These are phyloP conservation scores for Penicillium taxi DNA, from an alignment of 495 filamentous ascomycete genomes.

Conservation along the genomic window DNA sequence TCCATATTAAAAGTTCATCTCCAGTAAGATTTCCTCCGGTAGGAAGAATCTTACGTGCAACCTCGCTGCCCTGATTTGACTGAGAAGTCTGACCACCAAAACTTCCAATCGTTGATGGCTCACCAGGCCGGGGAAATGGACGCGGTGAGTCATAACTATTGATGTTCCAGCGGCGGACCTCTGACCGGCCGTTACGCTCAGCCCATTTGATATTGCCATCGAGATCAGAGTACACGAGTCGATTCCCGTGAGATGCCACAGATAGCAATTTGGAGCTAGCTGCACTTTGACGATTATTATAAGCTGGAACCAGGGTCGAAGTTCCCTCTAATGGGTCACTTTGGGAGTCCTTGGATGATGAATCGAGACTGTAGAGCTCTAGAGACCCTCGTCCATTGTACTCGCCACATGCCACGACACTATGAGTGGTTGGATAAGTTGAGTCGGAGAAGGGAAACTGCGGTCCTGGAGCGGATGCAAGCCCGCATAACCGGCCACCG, in stretches of 20 bases:
- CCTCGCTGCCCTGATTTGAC: constrained; percentile 28
- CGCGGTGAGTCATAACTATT: constrained; percentile 33
- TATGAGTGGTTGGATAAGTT: constrained; percentile 47
- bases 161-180: constrained; percentile 68
- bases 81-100: constrained; percentile 2
- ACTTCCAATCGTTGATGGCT: background rate
- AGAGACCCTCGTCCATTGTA: constrained; percentile 89
- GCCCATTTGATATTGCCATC: constrained; percentile 86
- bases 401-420: constrained; percentile 79
- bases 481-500: constrained; percentile 69
- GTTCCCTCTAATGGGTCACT: constrained; percentile 23
- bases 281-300: constrained; percentile 77
- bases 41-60: constrained; percentile 64
- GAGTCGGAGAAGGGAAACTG: constrained; percentile 41
- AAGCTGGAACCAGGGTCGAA: constrained; percentile 27
- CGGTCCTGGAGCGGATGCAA: constrained; percentile 66
- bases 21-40: constrained; percentile 42
- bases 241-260: constrained; percentile 74
- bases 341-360: constrained; percentile 17
- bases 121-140: constrained; percentile 6
- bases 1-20: constrained; percentile 71
- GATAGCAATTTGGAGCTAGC: constrained; percentile 75
- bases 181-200: constrained; percentile 77
- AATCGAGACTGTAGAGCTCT: constrained; percentile 67
- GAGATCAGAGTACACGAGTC: constrained; percentile 77